phyloP scores from a whole-genome alignment of 306 rosid genomes.

The Gastrolobium villosum region DNA sequence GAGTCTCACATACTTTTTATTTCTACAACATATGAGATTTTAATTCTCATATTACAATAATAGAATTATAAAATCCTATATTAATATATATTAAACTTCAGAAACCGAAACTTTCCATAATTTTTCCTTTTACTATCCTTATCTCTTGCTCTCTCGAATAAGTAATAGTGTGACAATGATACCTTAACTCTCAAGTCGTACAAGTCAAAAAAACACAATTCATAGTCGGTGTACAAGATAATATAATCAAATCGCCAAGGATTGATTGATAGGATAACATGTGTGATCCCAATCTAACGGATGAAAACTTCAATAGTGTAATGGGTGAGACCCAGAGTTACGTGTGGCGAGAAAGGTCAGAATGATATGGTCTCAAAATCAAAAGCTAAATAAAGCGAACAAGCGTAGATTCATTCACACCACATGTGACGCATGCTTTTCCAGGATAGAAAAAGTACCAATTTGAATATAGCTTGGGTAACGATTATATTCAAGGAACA shows the following conservation, averaged over 20 bases:
- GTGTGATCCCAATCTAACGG: constrained; percentile 29
- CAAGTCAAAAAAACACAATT: not conserved
- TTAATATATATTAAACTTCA: too few relatives aligned
- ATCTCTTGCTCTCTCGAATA: too few relatives aligned
- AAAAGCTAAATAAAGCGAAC: not conserved
- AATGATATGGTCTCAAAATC: not conserved
- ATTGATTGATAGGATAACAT: not conserved
- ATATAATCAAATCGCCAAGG: constrained; percentile 6
- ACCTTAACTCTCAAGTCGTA: not conserved
- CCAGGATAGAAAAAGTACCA: not conserved
- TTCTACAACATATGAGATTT: too few relatives aligned
- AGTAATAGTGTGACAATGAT: not conserved
- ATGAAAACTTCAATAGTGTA: not conserved
- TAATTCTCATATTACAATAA: too few relatives aligned
- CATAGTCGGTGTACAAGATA: constrained; percentile 12
- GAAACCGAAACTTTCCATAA: too few relatives aligned
- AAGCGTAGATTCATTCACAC: not conserved
- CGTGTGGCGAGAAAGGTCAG: not conserved
- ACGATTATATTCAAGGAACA: not conserved
- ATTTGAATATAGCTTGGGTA: not conserved
- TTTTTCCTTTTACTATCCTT: too few relatives aligned
- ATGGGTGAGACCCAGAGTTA: constrained; percentile 18
- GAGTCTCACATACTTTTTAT: too few relatives aligned
- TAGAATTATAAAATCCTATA: too few relatives aligned
- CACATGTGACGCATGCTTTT: not conserved